Base-by-base conservation (phyloP, 2,329 filamentous ascomycete species). In the Alternaria sp. region DNA sequence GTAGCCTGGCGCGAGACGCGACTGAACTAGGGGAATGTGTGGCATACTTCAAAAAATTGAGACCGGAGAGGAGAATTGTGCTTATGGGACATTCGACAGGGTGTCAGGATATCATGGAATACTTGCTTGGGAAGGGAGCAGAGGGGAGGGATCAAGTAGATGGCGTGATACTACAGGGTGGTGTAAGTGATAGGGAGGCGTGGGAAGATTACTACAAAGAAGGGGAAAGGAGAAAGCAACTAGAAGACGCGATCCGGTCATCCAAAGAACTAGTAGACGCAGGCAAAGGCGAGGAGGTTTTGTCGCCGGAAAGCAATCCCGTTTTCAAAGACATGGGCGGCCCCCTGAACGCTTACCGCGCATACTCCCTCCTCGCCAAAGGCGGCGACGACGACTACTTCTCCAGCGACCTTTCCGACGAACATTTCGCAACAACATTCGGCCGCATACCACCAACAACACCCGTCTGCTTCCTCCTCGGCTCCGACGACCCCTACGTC, bases 311-410 rank as follows among this genome's bases (percentile, higher is more conserved):
- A 64, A 54, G 71, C 46, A 69, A 74, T 63, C 11, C 70, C 60
- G 44, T 83, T 64, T 43, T 64, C 1, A 26, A 71, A 60, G 46
- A 69, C 61, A 62, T 78, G 36, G 71, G 77, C 47, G 80, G 81
- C 1, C 85, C 86, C 0, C 79, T 90, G 5, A 85, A 81, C n/a
- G 87, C 89, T 8, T 81, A 81, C 49, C 77, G 89, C 45, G 90
- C 88, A 76, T 74, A 89, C 36, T 87, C 86, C 50, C 80, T 91
- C 7, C 81, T 85, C 0, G 86, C 84, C 21, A 79, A 83, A 54
- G 84, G 88, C 6, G 91, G 90, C 10, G 90, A 92, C 62, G 94
- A 97, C 76, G 94, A 97, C 76, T 93, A 91, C 74, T 97, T 97
- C 81, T 94, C 91, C n/a, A 89, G 88, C 3, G 91, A 96, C 74